A percentile compares a stretch with the other conserved stretches of the same genome.
Evolutionary conservation across 192 early-diverging fungal genomes (phyloP).

Genomic region (Podila minutissima): DNA sequence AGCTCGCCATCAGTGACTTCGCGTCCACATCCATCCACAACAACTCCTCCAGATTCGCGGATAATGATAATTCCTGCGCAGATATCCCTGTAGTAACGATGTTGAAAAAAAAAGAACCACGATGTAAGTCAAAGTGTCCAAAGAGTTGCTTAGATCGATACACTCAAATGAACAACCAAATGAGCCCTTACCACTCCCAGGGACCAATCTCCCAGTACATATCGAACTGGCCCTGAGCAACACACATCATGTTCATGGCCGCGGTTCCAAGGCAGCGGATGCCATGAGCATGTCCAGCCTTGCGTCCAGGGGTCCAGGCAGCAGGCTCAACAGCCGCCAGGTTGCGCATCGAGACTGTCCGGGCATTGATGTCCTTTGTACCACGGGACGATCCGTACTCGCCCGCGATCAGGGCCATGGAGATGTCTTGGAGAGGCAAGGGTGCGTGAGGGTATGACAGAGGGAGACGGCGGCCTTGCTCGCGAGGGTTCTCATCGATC

Average conservation of each 20-base stretch:
- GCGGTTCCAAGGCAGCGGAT: constrained; percentile 83
- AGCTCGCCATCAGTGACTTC: constrained; percentile 44
- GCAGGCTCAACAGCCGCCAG: constrained; percentile 66
- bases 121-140: neutral
- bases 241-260: constrained; percentile 78
- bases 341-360: constrained; percentile 72
- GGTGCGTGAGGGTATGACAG: constrained; percentile 61
- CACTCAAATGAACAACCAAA: neutral
- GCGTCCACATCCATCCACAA: constrained; percentile 65
- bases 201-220: constrained; percentile 93
- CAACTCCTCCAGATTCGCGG: constrained; percentile 84
- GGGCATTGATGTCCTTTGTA: constrained; percentile 66
- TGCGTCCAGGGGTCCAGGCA: constrained; percentile 28
- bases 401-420: constrained; percentile 77
- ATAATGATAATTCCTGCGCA: constrained; percentile 88
- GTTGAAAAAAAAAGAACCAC: neutral
- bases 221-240: constrained; percentile 86
- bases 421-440: constrained; percentile 69
- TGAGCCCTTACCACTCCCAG: constrained; percentile 64
- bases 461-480: constrained; percentile 65
- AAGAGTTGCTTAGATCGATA: neutral
- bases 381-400: constrained; percentile 86
- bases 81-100: constrained; percentile 80
- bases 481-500: constrained; percentile 47
- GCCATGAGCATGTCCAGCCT: constrained; percentile 70